Percentiles rank a stretch among this genome's conserved stretches.
phyloP scores from a whole-genome alignment of 192 early-diverging fungal genomes.

The Entomortierella chlamydospora region DNA sequence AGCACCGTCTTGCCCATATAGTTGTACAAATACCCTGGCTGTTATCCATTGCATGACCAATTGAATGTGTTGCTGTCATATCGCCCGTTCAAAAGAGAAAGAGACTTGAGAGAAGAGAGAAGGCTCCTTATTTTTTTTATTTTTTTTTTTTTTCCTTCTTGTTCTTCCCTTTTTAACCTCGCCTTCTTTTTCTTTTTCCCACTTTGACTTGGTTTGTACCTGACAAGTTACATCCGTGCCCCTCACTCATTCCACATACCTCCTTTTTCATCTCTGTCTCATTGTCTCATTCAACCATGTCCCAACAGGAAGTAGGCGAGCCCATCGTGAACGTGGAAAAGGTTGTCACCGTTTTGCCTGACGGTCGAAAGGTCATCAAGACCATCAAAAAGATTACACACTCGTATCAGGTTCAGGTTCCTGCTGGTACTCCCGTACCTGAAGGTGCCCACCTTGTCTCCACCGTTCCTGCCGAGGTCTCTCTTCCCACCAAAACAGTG shows the following conservation, averaged over 20 bases:
- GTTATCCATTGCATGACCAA: too few relatives aligned
- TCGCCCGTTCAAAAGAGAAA: too few relatives aligned
- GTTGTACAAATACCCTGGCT: too few relatives aligned
- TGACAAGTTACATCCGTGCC: neutral
- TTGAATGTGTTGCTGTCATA: too few relatives aligned
- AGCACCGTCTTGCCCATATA: too few relatives aligned
- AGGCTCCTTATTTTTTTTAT: neutral
- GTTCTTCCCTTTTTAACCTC: constrained; percentile 1
- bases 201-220: neutral
- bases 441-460: constrained; percentile 37
- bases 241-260: neutral
- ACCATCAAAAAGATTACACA: constrained; percentile 46
- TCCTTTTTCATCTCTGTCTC: neutral
- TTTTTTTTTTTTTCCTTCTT: constrained; percentile 5
- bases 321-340: constrained; percentile 44
- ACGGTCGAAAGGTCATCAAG: constrained; percentile 52
- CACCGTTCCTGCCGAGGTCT: constrained; percentile 9
- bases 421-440: constrained; percentile 40
- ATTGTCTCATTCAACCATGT: constrained; percentile 20
- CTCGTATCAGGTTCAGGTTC: constrained; percentile 48
- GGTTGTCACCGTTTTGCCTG: constrained; percentile 34
- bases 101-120: too few relatives aligned
- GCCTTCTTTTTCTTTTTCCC: constrained; percentile 4
- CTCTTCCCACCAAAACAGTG: neutral
- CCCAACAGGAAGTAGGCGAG: constrained; percentile 37